phyloP scores from a whole-genome alignment of 768 basidiomycete species.

The Suillus spraguei region DNA sequence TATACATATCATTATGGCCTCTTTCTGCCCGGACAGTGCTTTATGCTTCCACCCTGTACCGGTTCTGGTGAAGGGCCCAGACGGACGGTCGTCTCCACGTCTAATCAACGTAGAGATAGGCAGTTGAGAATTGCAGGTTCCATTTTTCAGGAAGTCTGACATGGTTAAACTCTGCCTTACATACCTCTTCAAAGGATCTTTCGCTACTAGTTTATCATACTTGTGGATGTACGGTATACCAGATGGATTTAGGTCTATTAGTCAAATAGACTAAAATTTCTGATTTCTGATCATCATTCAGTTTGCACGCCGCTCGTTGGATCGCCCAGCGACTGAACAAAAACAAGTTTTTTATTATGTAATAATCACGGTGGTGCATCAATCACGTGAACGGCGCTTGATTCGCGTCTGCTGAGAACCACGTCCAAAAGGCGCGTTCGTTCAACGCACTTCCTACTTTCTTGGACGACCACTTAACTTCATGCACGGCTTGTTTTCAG shows the following conservation, averaged over 20 bases:
- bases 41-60: slow-evolving; percentile 62
- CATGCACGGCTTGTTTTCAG: neutral
- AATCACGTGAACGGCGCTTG: neutral
- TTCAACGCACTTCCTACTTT: neutral
- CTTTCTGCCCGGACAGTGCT: slow-evolving; percentile 79
- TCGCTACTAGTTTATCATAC: neutral
- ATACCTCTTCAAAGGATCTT: slow-evolving; percentile 14
- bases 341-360: too few species aligned
- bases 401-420: neutral
- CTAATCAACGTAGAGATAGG: slow-evolving; percentile 61
- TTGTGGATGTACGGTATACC: neutral
- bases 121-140: slow-evolving; percentile 45
- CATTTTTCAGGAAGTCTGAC: slow-evolving; percentile 29
- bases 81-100: slow-evolving; percentile 49
- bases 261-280: neutral
- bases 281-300: neutral
- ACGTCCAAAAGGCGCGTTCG: neutral
- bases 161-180: slow-evolving; percentile 40
- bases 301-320: too few species aligned
- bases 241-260: neutral
- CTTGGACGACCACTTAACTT: neutral
- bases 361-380: neutral
- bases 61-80: slow-evolving; percentile 83
- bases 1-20: slow-evolving; percentile 42
- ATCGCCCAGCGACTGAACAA: too few species aligned